Evolutionary conservation across 805 yeast genomes (phyloP), one percentile per base, ranked within the genome.

Genomic region (Lipomyces orientalis): DNA sequence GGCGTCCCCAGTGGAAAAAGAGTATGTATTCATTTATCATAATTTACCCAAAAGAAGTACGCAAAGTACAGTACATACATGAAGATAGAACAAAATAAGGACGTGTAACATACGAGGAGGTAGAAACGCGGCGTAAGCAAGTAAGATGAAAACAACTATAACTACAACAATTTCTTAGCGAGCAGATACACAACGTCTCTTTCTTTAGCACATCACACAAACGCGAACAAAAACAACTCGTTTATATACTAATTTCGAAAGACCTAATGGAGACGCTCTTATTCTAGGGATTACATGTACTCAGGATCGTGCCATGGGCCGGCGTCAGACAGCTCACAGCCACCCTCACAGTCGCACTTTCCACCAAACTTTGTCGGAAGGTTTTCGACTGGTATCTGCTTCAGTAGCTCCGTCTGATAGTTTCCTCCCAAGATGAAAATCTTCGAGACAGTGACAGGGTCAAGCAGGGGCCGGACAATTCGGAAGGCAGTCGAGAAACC

Each of bases 281-380:
- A 22, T 52, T 31, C n/a, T 25, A 52, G 16, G 34, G 34, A 34
- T 58, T 59, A 66, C 77, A 93, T 89, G 80, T 76, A 94, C 80
- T 90, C 75, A 39, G 88, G 82, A 70, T 94, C 95, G 85, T 97
- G 90, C 99, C 99, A 95, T 71, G 99, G 99, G 73, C 99, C 99
- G 73, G 89, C 83, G 78, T 95, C 98, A 52, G 95, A 87, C 76
- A 95, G 82, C 79, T 88, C 90, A 72, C 95, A 85, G 33, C 97
- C 97, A 58, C 87, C 90, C 9, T 85, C 84, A 55, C 88, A 88
- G 73, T 81, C 85, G 43, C 95, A 88, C 71, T 76, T 76, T 73
- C 99, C 99, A 70, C 99, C 99, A 75, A 91, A 94, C 81, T 91
- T 92, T 59, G 74, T 83, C 57, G 99, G 99, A 77, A 95, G 86